Base-by-base conservation (phyloP, 1,139 yeast species). In the Pichia sp. region DNA sequence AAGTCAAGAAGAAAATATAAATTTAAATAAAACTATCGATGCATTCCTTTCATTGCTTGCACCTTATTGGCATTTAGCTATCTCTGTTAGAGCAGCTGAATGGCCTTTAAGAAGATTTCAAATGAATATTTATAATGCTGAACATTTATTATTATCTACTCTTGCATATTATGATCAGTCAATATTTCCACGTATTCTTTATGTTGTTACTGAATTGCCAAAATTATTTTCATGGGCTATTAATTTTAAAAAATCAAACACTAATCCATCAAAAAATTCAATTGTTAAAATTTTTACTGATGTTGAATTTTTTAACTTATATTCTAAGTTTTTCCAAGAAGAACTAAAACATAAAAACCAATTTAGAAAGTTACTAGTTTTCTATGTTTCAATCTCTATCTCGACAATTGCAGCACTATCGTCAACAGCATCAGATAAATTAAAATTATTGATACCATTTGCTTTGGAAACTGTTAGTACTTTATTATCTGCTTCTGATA, bases 81-180 rank as follows among this genome's bases (percentile, higher is more conserved):
- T 95, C 16, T 76, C 96, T 2, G 62, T 87, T 42, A 82, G 82
- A 57, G 94, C 97, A 10, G 71, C 87, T 11, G 99, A 92, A 68
- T 92, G 98, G 98, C 76, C 92, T 34, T 82, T 92, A 26, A 82
- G 98, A 67, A 76, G 97, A 56, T 94, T 90, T 63, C 87, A 86
- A 61, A 79, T 87, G 54, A 92, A 92, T 60, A 72, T 86, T 40
- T 83, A 84, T 58, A 87, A 86, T 57, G 70, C 89, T 0, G 97
- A 92, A 61, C 61, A 71, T 48, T 61, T 92, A 34, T 59, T 94
- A 38, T 67, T 90, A 47, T 73, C 89, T 4, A 74, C 83, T 3
- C 70, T 92, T 56, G 95, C 97, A 27, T 86, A 85, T 65, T 87
- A 82, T 62, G 76, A 74, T 54, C 71, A 78, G 37, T 82, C 89